Percentiles rank a stretch among this genome's conserved stretches.
phyloP scores from a whole-genome alignment of 805 yeast species.

The Metschnikowia borealis region DNA sequence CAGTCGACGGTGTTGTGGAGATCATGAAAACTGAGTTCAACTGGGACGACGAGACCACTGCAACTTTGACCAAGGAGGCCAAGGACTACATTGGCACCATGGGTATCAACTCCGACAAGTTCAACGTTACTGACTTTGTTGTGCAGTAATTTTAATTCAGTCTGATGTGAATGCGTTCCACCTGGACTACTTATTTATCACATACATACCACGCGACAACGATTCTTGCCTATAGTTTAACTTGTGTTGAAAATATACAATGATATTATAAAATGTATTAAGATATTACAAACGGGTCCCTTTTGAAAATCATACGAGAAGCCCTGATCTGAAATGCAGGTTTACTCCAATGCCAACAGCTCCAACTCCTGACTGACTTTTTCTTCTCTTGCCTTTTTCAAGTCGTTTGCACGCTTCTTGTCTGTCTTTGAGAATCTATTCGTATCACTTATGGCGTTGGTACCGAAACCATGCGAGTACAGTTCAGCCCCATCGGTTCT shows the following conservation, averaged over 20 bases:
- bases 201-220: conserved; percentile 1
- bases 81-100: conserved; percentile 57
- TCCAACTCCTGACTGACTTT: conserved; percentile 33
- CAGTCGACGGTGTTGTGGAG: conserved; percentile 81
- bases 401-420: conserved; percentile 32
- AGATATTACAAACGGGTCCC: neutral
- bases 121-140: conserved; percentile 18
- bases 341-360: neutral
- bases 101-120: conserved; percentile 41
- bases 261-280: neutral
- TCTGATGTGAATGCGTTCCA: neutral
- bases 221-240: conserved; percentile 3
- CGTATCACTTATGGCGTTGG: conserved; percentile 13
- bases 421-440: conserved; percentile 21
- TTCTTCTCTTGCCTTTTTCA: conserved; percentile 35
- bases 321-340: conserved; percentile 4
- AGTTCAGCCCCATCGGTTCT: conserved; percentile 5
- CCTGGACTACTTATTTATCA: conserved; percentile 3
- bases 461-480: conserved; percentile 9
- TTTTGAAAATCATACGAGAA: neutral
- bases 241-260: neutral
- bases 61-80: conserved; percentile 49
- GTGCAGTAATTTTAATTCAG: conserved; percentile 10
- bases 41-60: conserved; percentile 64
- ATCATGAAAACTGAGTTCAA: conserved; percentile 75